Base-by-base conservation (phyloP, 305 asterid genomes). In the Vinca major region DNA sequence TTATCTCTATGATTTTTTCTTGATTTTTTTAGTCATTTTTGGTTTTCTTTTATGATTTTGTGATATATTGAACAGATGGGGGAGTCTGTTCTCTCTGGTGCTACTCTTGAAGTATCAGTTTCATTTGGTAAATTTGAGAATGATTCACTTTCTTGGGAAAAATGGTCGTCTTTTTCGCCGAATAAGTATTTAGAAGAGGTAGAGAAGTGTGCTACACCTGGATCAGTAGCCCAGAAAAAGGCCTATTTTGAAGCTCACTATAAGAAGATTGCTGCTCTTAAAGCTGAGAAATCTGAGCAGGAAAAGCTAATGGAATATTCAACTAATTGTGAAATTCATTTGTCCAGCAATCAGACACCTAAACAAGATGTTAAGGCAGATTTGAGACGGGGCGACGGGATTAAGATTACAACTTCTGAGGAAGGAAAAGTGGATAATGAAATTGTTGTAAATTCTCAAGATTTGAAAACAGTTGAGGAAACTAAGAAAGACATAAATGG, bases 241-340 rank as follows among this genome's bases (percentile, higher is more conserved):
- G 98, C 97, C 0, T 93, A 86, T 71, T 93, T 90, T 64, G 99
- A 93, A 85, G 97, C 96, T 48, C 96, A 93, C 60, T 93, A 93
- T 80, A 90, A 85, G 80, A 89, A 79, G 76, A 81, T 90, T 71
- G 96, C 96, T 75, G 99, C 99, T 62, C 74, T 52, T 82, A 89
- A 88, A 80, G 85, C 89, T 16, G 91, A 88, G 75, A 91, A 80
- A 51, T 49, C 85, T 60, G 95, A 87, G 77, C 90, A 75, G 74
- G 97, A 90, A 65, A 76, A 80, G 71, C 61, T 60, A 39, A 64
- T 58, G 61, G 76, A 50, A 77, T 73, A 82, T 39, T 79, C 64
- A 43, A 62, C 67, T 51, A 75, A 76, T 73, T 50, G 45, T 65
- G 79, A 80, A 49, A 67, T 55, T 62, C 71, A 65, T 62, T 67